Evolutionary conservation across 2,329 filamentous ascomycete species (phyloP), one percentile per base, ranked within the genome.

Genomic region (Erysiphe neolycopersici): DNA sequence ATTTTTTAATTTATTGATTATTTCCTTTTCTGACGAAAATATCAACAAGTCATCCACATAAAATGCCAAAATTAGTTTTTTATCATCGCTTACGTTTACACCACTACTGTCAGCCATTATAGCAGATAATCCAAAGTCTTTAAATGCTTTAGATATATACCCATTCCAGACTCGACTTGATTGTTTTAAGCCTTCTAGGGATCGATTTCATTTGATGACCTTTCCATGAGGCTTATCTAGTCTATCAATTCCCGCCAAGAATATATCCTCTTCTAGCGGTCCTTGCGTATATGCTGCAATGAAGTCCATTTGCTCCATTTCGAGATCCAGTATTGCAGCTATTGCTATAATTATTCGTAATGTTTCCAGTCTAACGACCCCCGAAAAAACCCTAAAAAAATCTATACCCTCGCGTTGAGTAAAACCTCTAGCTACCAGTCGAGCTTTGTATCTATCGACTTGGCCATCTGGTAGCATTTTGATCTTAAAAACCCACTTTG

Each of bases 231-330:
- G 26, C n/a, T 30, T 12, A 10, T 30, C 38, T 5, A 41, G 19
- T 14, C 38, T n/a, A 30, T 41, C 38, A 12, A 41, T n/a, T 31
- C 38, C 26, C 31, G 38, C 5, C 19, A 30, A 17, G 19, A 16
- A 33, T 17, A 42, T 42, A 18, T 42, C 29, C n/a, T 31, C 29
- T 16, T 41, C 38, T 9, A 41, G n/a, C n/a, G 10, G 6, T 41
- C 38, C 38, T 31, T 41, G 38, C 4, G 38, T 41, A 16, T 18
- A 41, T n/a, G 38, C 38, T 10, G 38, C 29, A 30, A 22, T 41
- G 17, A 41, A 41, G n/a, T 41, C 38, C 13, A 41, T 41, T 30
- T 41, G 38, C n/a, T 41, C 38, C n/a, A 41, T 41, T 16, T 41
- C 38, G n/a, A 41, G 38, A 41, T 41, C 38, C 22, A 41, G 31